Conservation (phyloP, 2,329 filamentous ascomycete species). For the Fusarium longipes region DNA sequence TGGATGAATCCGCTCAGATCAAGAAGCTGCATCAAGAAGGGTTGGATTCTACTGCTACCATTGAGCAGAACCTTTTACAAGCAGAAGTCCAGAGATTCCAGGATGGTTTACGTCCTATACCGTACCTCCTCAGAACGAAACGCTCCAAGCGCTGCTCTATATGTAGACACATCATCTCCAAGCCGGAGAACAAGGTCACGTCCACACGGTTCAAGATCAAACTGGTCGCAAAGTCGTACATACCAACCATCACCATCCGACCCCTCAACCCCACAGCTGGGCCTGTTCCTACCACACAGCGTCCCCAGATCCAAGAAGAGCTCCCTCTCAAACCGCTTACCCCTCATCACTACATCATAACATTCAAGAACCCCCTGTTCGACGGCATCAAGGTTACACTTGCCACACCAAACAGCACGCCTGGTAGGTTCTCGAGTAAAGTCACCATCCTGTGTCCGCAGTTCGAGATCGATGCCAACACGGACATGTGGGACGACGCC, state of each 20-base stretch:
- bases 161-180: conserved; percentile 94
- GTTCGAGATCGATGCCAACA: conserved; percentile 94
- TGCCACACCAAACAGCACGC: conserved; percentile 83
- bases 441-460: conserved; percentile 95
- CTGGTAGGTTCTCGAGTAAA: conserved; percentile 78
- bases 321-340: conserved; percentile 65
- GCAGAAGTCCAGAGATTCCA: conserved; percentile 71
- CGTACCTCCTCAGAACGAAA: conserved; percentile 87
- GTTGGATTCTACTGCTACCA: conserved; percentile 71
- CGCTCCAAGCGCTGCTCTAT: conserved; percentile 91
- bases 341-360: conserved; percentile 84
- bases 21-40: conserved; percentile 67
- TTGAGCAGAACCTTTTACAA: conserved; percentile 62
- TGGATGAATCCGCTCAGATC: conserved; percentile 72
- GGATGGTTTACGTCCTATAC: conserved; percentile 81
- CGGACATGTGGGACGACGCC: conserved; percentile 88
- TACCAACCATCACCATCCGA: conserved; percentile 82
- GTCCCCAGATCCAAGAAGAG: conserved; percentile 49
- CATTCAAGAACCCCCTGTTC: conserved; percentile 93
- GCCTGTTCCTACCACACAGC: conserved; percentile 51
- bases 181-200: conserved; percentile 90
- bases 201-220: conserved; percentile 94
- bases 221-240: conserved; percentile 86
- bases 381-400: conserved; percentile 88
- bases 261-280: conserved; percentile 62